Evolutionary conservation across 176 grass and related monocot species (phyloP).

Genomic region (Saccharum officinarum): DNA sequence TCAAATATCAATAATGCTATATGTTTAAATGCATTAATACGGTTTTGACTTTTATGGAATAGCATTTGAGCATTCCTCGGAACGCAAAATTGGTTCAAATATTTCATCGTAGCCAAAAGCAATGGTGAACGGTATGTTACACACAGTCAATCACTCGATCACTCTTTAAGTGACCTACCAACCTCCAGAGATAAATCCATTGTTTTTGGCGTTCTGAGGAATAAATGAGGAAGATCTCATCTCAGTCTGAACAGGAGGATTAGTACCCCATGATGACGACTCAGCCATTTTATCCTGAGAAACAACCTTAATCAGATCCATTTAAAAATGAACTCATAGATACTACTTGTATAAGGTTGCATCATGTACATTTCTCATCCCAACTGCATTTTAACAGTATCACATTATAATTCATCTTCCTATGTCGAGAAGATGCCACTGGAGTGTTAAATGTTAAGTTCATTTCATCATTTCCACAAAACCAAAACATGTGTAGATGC

Average conservation of each 20-base stretch:
- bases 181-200: slow-evolving; percentile 67
- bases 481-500: not conserved
- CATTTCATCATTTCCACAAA: slow-evolving; percentile 17
- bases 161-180: slow-evolving; percentile 48
- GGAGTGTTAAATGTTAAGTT: not conserved
- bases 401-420: not conserved
- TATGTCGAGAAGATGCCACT: not conserved
- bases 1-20: slow-evolving; percentile 13
- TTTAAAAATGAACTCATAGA: slow-evolving; percentile 15
- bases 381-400: not conserved
- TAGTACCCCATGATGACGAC: slow-evolving; percentile 45
- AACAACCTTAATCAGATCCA: slow-evolving; percentile 35
- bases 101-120: slow-evolving; percentile 11
- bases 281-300: slow-evolving; percentile 66
- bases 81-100: slow-evolving; percentile 10
- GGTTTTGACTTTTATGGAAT: not conserved
- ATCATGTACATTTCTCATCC: not conserved
- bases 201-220: slow-evolving; percentile 34
- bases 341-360: not conserved
- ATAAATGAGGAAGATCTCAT: slow-evolving; percentile 42
- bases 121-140: not conserved
- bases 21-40: not conserved
- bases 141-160: slow-evolving; percentile 15
- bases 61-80: not conserved
- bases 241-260: slow-evolving; percentile 49